These are phyloP conservation scores for Monilinia polystroma DNA, from an alignment of 2,329 filamentous ascomycete genomes.

Conservation along the genomic window DNA sequence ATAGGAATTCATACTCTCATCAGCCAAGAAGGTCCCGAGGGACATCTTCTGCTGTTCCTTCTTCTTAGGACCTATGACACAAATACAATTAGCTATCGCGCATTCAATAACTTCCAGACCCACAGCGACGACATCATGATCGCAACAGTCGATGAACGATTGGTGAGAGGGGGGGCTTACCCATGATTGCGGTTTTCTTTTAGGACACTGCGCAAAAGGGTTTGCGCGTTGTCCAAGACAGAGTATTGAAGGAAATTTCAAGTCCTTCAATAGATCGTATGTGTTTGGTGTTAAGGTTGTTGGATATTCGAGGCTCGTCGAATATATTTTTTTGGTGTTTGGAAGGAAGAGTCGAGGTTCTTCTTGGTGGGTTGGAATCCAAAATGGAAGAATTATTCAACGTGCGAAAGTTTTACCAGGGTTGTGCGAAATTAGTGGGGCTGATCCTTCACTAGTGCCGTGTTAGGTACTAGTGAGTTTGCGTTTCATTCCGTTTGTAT, in stretches of 20 bases:
- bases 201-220: constrained; percentile 45
- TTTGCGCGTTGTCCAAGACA: constrained; percentile 38
- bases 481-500: not conserved
- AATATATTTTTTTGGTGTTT: constrained; percentile 20
- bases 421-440: constrained; percentile 21
- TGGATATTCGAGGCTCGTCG: constrained; percentile 17
- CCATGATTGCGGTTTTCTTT: constrained; percentile 58
- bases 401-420: constrained; percentile 23
- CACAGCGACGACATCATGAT: constrained; percentile 3
- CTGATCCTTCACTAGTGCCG: not conserved
- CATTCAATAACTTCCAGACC: not conserved
- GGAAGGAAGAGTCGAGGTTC: constrained; percentile 14
- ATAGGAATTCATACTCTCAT: constrained; percentile 68
- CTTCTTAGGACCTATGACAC: constrained; percentile 75
- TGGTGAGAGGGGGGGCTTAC: constrained; percentile 45
- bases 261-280: constrained; percentile 30
- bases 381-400: constrained; percentile 20
- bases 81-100: constrained; percentile 45
- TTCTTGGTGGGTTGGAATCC: constrained; percentile 19
- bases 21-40: constrained; percentile 91
- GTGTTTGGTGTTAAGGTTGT: not conserved
- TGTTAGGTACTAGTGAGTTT: not conserved
- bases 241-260: constrained; percentile 31
- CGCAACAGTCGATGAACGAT: constrained; percentile 21
- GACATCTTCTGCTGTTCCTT: constrained; percentile 94